Conservation (phyloP, 129 eudicot genomes). For the Daucus carota region DH1_v3.0 NC_030386.2:7729001-7729500, state of each 20-base stretch:
- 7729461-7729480: background rate
- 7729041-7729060: background rate
- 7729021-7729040: background rate
- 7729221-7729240: no score
- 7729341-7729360: background rate
- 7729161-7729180: background rate
- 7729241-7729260: background rate
- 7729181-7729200: background rate
- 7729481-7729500: background rate
- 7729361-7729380: background rate
- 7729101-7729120: background rate
- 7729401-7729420: background rate
- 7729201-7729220: background rate
- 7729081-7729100: background rate
- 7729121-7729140: background rate
- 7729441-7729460: background rate
- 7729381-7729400: background rate
- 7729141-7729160: background rate
- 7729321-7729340: no score
- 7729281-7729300: no score
- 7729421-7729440: background rate
- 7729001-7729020: background rate
- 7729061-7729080: background rate
- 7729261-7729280: no score
- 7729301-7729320: no score